Evolutionary conservation across 129 eudicot species (phyloP).

Genomic region (Saussurea involucrata): DNA sequence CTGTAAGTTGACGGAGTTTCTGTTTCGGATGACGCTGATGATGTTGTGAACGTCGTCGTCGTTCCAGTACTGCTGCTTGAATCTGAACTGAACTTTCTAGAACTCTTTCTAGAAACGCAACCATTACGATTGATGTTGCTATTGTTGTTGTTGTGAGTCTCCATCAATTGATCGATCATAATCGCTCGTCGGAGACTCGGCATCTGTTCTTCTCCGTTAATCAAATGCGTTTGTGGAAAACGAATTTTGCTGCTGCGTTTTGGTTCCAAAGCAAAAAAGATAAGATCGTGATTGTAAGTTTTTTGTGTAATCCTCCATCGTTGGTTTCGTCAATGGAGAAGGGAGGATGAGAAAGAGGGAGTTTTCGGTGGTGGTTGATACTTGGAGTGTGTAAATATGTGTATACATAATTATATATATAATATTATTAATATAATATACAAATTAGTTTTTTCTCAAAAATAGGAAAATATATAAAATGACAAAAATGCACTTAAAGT

Average conservation of each 20-base stretch:
- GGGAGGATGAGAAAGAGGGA: conserved; percentile 82
- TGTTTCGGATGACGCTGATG: conserved; percentile 49
- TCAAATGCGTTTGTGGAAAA: background rate
- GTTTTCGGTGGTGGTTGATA: conserved; percentile 32
- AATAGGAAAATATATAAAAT: no score
- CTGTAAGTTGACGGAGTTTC: conserved; percentile 35
- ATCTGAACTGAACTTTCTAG: conserved; percentile 27
- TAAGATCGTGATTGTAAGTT: background rate
- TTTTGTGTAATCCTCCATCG: background rate
- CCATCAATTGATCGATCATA: conserved; percentile 78
- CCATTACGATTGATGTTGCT: background rate
- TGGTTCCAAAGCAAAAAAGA: conserved; percentile 11
- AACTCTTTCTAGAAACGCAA: background rate
- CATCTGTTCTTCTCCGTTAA: conserved; percentile 27
- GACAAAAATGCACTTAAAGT: no score
- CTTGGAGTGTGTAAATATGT: no score
- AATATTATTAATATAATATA: no score
- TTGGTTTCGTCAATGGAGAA: conserved; percentile 71
- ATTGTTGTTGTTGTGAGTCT: conserved; percentile 22
- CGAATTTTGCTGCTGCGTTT: conserved; percentile 16
- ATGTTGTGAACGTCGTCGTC: conserved; percentile 20
- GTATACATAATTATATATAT: no score
- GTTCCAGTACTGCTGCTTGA: conserved; percentile 55
- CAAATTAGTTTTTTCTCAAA: no score
- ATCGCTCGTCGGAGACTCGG: conserved; percentile 62